Base-by-base conservation (phyloP, 2,329 filamentous ascomycete species). In the Talaromyces sp. region DNA sequence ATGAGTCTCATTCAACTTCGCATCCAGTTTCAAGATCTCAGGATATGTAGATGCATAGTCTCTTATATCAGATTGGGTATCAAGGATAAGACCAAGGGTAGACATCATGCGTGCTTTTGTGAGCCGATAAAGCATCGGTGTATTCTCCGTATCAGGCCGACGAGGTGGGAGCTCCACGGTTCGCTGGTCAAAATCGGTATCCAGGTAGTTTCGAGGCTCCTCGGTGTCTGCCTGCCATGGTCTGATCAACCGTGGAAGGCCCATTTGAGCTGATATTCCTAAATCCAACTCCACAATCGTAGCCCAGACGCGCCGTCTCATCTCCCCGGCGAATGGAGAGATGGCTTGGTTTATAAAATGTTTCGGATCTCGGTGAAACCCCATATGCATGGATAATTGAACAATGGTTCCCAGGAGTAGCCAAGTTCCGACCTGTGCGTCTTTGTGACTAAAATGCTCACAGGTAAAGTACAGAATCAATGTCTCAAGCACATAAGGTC, bases 241-340 rank as follows among this genome's bases (percentile, higher is more conserved):
- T 48, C 80, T 75, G 48, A 86, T 76, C 77, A 84, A 82, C 60
- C 79, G 80, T 2, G 85, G 85, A 37, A 88, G 72, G 1, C 85
- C 85, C 64, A 87, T 77, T 64, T 87, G 83, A 65, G 84, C 85
- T 0, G 82, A 80, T 1, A 83, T 77, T 10, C 87, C 71, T 2
- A 83, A 68, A 63, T 88, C 85, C 48, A 85, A 75, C 67, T 85
- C 81, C 1, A 69, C 60, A 3, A 73, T 62, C 21, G 68, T 68
- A 6, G 70, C 67, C 75, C 75, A 78, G 1, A 72, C 57, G 7
- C 75, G 69, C 22, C 75, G 66, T 25, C 75, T 65, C 67, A 77
- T 81, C 67, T 85, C 83, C 15, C 78, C 82, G 58, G 81, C 74
- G 60, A 83, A 82, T 1, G 79, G 74, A 1, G 78, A 74, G 46